phyloP scores from a whole-genome alignment of 2,329 filamentous ascomycete genomes.

The Ustulina deusta region DNA sequence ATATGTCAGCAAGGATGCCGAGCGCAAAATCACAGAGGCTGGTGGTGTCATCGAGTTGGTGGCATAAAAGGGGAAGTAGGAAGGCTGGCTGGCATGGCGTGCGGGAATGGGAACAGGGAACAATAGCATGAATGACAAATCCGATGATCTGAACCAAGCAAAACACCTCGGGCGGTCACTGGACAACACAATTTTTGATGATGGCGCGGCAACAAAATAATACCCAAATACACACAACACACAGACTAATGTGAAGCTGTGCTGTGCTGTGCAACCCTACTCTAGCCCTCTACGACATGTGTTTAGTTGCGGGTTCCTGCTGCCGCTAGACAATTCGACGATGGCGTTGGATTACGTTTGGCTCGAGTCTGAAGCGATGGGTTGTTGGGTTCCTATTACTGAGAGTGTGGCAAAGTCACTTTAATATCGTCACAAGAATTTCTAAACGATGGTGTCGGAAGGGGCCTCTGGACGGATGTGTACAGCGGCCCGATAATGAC shows the following conservation, averaged over 20 bases:
- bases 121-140: constrained; percentile 39
- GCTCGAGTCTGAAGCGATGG: constrained; percentile 1
- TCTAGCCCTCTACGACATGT: background rate
- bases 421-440: background rate
- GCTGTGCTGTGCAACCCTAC: constrained; percentile 10
- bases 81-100: constrained; percentile 21
- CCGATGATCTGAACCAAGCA: constrained; percentile 34
- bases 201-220: constrained; percentile 36
- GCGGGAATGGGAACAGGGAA: constrained; percentile 36
- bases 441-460: background rate
- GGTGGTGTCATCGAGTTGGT: constrained; percentile 72
- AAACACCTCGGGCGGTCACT: constrained; percentile 29
- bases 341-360: background rate
- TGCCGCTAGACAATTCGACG: background rate
- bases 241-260: constrained; percentile 28
- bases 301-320: background rate
- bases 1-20: constrained; percentile 95
- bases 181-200: constrained; percentile 30
- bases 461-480: background rate
- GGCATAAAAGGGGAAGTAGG: constrained; percentile 32
- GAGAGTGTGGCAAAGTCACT: background rate
- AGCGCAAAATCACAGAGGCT: constrained; percentile 99
- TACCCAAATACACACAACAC: constrained; percentile 35
- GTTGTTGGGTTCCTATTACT: background rate
- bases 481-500: background rate